Base-by-base conservation (phyloP, 1,284 basidiomycete genomes). In the Takashimella koratensis region DNA sequence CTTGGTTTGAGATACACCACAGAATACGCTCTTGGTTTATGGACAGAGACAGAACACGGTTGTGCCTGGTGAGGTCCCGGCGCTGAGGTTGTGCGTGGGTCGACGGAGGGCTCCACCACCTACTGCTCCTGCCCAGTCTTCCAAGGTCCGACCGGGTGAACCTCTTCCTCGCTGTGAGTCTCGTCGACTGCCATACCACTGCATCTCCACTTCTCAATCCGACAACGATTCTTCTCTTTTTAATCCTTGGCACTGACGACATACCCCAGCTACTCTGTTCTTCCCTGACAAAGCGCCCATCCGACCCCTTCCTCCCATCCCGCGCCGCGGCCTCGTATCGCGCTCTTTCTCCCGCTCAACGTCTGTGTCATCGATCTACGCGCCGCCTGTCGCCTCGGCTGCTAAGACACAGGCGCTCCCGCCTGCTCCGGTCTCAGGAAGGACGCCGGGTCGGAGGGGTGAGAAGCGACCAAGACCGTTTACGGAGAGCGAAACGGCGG, bases 131-230 rank as follows among this genome's bases (percentile, higher is more conserved):
- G 8, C 30, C 16, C 30, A 36, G 16, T 36, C 30, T 36, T 8
- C 30, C 47, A 73, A 70, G 47, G 56, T 73, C 21, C 53, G 67
- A 27, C 75, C 75, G n/a, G 75, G 75, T 19, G 74, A 76, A 49
- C 75, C 75, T 0, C 55, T 76, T 8, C 75, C 75, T n/a, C 60
- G 75, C 54, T 66, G 71, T 71, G 46, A 56, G 69, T 55, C 12
- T 20, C 13, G n/a, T 22, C 2, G 8, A 22, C 5, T 12, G 24
- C 12, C 4, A 5, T 6, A 25, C 22, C 40, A 19, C 39, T 54
- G 43, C 20, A 11, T 46, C 51, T n/a, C 25, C 25, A 22, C 20
- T 8, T 22, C 22, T 13, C 3, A 21, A 51, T 19, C 22, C 5
- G 12, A n/a, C 13, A 49, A 45, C 40, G 19, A 50, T 40, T 16